These are phyloP conservation scores for Kuraishia capsulata DNA, from an alignment of 805 yeast species.

Conservation along the genomic window DNA sequence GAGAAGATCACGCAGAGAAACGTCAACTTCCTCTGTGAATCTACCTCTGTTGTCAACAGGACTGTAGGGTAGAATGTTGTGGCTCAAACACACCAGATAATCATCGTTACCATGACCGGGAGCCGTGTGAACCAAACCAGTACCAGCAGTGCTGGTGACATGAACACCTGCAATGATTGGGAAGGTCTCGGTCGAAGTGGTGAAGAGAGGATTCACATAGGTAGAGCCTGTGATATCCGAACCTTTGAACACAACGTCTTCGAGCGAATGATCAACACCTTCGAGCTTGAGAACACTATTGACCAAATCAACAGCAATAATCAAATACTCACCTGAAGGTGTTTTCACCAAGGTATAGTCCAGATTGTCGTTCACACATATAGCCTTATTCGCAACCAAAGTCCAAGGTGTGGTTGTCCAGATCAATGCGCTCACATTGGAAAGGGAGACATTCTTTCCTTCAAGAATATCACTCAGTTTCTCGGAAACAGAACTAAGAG, in stretches of 20 bases:
- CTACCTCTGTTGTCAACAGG: slow-evolving; percentile 75
- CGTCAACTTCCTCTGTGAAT: slow-evolving; percentile 45
- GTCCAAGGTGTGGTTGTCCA: slow-evolving; percentile 99
- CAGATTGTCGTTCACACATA: slow-evolving; percentile 56
- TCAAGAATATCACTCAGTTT: slow-evolving; percentile 11
- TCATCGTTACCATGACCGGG: slow-evolving; percentile 98
- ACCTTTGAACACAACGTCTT: slow-evolving; percentile 28
- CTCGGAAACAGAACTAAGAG: slow-evolving; percentile 24
- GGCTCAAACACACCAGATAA: slow-evolving; percentile 55
- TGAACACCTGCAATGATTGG: slow-evolving; percentile 76
- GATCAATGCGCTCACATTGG: slow-evolving; percentile 35
- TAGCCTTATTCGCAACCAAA: slow-evolving; percentile 75
- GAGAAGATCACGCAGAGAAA: slow-evolving; percentile 27
- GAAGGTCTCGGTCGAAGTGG: slow-evolving; percentile 17
- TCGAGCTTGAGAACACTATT: slow-evolving; percentile 26
- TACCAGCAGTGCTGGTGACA: slow-evolving; percentile 76
- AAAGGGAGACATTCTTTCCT: slow-evolving; percentile 2
- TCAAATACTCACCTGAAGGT: slow-evolving; percentile 28
- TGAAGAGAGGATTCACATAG: slow-evolving; percentile 46
- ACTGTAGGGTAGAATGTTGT: slow-evolving; percentile 54
- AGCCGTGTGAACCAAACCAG: slow-evolving; percentile 94
- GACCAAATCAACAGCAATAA: slow-evolving; percentile 49
- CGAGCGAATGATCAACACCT: slow-evolving; percentile 11
- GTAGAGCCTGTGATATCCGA: slow-evolving; percentile 23
- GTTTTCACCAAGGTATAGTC: slow-evolving; percentile 42